Base-by-base conservation (phyloP, 148 eudicot species). In the Fallopia convolvulus region DNA sequence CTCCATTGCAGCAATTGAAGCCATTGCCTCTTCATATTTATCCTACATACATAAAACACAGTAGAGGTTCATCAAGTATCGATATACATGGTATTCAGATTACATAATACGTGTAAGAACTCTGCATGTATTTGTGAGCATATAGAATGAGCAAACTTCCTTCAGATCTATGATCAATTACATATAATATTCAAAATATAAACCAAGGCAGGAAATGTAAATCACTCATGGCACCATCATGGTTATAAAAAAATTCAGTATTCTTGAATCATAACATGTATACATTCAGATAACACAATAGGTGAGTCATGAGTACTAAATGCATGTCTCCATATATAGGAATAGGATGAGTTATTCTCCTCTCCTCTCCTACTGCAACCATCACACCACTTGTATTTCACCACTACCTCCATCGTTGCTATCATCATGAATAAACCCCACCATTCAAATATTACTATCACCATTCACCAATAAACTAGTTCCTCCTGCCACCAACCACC, bases 1-100 rank as follows among this genome's bases (percentile, higher is more conserved):
- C 86, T 96, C 99, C 98, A 93, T 96, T 83, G 90, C 95, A 68
- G 89, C 88, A 49, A 93, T 79, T 33, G 92, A 80, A 82, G 82
- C 84, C 81, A 85, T 72, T 46, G 86, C 90, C 80, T 89, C 86
- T 79, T 96, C 99, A 83, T 88, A 88, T 84, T 96, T 96, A 76
- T 87, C 97, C 99, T 96, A 83, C 81, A 85, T 58, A 78, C 12
- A 36, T 2, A 55, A 55, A 21, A 10, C 6, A 17, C 0, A 14
- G 15, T 39, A 68, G 18, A 63, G 0, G 4, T 11, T 63, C 70
- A 63, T 17, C 11, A 12, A 26, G 39, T 11, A 26, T 63, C 14
- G 40, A 63, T 0, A 30, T 63, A 30, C 14, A 63, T 6, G 6
- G 17, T 63, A 12, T 63, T 63, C 39, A 63, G 70, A 63, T 32